phyloP scores from a whole-genome alignment of 805 yeast genomes.

The Wickerhamomyces strasburgensis region DNA sequence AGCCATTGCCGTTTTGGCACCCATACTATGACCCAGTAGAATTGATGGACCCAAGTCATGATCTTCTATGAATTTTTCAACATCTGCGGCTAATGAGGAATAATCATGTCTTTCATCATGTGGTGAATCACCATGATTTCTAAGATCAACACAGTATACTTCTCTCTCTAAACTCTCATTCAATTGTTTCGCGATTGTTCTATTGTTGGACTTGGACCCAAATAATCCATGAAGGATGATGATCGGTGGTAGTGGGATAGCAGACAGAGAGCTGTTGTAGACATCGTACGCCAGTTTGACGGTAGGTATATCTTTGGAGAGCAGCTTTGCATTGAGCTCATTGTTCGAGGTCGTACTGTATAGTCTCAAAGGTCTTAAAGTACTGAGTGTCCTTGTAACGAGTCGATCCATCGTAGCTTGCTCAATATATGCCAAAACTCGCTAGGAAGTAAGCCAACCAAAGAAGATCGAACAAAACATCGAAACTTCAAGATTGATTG shows the following conservation, averaged over 20 bases:
- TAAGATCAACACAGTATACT: conserved; percentile 66
- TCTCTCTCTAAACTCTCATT: conserved; percentile 45
- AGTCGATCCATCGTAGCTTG: too few relatives aligned
- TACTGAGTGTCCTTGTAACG: too few relatives aligned
- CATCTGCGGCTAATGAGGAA: conserved; percentile 78
- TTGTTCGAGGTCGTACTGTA: conserved; percentile 1
- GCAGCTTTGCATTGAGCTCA: conserved; percentile 22
- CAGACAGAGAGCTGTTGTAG: conserved; percentile 27
- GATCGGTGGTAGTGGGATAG: conserved; percentile 47
- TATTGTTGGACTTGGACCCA: conserved; percentile 77
- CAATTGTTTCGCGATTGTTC: conserved; percentile 67
- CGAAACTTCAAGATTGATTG: too few relatives aligned
- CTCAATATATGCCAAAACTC: too few relatives aligned
- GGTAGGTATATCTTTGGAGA: conserved; percentile 38
- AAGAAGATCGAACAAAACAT: too few relatives aligned
- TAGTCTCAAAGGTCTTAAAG: too few relatives aligned
- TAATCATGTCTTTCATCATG: conserved; percentile 69
- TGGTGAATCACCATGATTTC: conserved; percentile 94
- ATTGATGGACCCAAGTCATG: conserved; percentile 43
- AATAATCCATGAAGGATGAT: conserved; percentile 84
- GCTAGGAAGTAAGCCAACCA: too few relatives aligned
- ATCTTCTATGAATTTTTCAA: conserved; percentile 57
- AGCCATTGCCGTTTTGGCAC: conserved; percentile 93
- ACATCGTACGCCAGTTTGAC: conserved; percentile 54
- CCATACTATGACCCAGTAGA: conserved; percentile 83